Evolutionary conservation across 371 early-diverging fungal species (phyloP), one percentile per base, ranked within the genome.

Genomic region (Nematocida homosporus): DNA sequence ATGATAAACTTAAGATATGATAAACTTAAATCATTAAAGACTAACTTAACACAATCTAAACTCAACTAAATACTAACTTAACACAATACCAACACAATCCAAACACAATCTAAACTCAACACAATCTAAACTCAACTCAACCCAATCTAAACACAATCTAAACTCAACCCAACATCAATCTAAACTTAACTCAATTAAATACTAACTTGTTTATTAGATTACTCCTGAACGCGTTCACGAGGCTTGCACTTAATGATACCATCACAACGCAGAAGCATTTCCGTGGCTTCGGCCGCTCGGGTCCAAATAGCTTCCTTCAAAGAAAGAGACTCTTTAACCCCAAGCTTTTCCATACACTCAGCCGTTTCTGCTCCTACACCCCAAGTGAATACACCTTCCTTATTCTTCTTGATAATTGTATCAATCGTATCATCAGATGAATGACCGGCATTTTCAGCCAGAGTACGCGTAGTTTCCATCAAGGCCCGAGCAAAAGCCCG

Each of bases 361-460:
- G 95, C 86, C 3, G 79, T 81, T 25, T 61, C 56, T 55, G 77
- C 76, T 86, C 87, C 85, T 60, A 99, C 85, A 47, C 97, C 99
- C 77, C 84, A 84, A 1, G 89, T 88, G 23, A 81, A 65, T 54
- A 90, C 84, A 13, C 91, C 92, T 40, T 90, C 89, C 79, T 90
- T 88, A 82, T 97, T 95, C 34, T 93, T 92, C 40, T 92, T 88
- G 77, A 97, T 86, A 82, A 89, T 88, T 67, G 93, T 87, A 13
- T 93, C 93, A 42, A 95, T 84, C 66, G 93, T 93, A 1, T 92
- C 88, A 32, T 59, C 72, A 66, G 91, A 90, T 83, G 96, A 93
- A 80, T 91, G 93, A 57, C 99, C 99, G 40, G 93, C 95, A 82
- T 99, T 99, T 81, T 95, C 95, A 29, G 95, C 92, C 61, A 99